Base-by-base conservation (phyloP, 768 basidiomycete species). In the Russula vinacea region DNA sequence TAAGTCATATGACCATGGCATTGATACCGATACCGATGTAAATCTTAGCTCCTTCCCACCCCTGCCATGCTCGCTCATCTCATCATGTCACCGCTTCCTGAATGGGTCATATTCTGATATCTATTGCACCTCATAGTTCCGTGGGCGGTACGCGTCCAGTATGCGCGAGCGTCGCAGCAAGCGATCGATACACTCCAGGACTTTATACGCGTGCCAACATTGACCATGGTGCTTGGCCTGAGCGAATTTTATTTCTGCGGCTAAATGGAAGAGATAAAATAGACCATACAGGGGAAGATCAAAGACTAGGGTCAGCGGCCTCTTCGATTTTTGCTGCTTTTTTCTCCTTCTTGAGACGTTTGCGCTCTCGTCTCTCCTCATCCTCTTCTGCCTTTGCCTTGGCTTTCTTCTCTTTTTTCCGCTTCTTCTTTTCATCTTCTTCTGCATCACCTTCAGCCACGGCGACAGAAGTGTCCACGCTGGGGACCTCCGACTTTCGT, bases 261-360 rank as follows among this genome's bases (percentile, higher is more conserved):
- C 54, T 7, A 19, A 55, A 29, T 44, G 42, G 54, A n/a, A 44
- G 37, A 4, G 10, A 52, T 24, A 22, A 24, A 40, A 26, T 24
- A 45, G 35, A 35, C 37, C 40, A 16, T 47, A 22, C 51, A 39
- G 29, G 52, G 3, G 53, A 24, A 22, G 17, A 54, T 9, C 9
- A 49, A 47, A 52, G 32, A 50, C 16, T n/a, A 47, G n/a, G n/a
- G 45, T 22, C 5, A 47, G 45, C 11, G n/a, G n/a, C 60, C 51
- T 66, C 69, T 40, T 62, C 80, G 32, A 73, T 75, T 64, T 80
- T 80, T 62, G 75, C 73, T 51, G 77, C 82, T 68, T 86, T 88
- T 72, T 83, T 87, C 75, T 89, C 87, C 70, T 87, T 89, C 71
- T 83, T 89, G 71, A 85, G 73, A 55, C 83, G 80, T 66, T 87